Percentiles rank a stretch among this genome's conserved stretches.
These are phyloP conservation scores for Knufia fluminis DNA, from an alignment of 2,329 filamentous ascomycete species.

Conservation along the genomic window DNA sequence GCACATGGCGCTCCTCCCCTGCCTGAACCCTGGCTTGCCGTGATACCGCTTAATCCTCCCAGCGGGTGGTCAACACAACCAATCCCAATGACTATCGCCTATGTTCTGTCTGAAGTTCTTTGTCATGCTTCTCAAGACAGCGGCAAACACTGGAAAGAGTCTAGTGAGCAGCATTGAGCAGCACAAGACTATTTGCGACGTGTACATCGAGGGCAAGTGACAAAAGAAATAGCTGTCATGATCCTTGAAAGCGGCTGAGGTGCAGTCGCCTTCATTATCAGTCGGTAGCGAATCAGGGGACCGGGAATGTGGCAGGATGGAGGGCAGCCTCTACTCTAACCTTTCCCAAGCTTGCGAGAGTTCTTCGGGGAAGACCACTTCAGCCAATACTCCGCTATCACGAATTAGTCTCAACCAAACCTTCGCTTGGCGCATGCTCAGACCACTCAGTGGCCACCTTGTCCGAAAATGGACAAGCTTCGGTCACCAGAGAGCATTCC, in stretches of 20 bases:
- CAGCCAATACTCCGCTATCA: neutral
- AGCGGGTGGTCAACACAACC: no score
- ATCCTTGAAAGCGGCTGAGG: slow-evolving; percentile 1
- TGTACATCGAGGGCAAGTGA: neutral
- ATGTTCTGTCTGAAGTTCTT: no score
- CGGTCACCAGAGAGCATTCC: neutral
- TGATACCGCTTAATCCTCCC: neutral
- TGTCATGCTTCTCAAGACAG: neutral
- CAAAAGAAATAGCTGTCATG: neutral
- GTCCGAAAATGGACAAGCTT: no score
- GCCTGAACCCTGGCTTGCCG: neutral
- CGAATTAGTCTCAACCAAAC: neutral
- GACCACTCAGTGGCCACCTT: no score
- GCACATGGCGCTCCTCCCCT: slow-evolving; percentile 1
- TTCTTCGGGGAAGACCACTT: neutral
- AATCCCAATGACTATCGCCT: no score
- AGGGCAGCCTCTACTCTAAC: neutral
- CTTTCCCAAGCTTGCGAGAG: neutral
- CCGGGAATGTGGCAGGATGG: neutral
- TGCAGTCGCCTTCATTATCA: neutral
- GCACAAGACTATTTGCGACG: neutral
- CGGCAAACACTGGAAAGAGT: neutral
- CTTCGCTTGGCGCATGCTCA: neutral
- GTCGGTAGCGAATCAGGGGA: neutral
- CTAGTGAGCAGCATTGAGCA: neutral